Base-by-base conservation (phyloP, 371 early-diverging fungal genomes). In the Capillidium heterosporum region DNA sequence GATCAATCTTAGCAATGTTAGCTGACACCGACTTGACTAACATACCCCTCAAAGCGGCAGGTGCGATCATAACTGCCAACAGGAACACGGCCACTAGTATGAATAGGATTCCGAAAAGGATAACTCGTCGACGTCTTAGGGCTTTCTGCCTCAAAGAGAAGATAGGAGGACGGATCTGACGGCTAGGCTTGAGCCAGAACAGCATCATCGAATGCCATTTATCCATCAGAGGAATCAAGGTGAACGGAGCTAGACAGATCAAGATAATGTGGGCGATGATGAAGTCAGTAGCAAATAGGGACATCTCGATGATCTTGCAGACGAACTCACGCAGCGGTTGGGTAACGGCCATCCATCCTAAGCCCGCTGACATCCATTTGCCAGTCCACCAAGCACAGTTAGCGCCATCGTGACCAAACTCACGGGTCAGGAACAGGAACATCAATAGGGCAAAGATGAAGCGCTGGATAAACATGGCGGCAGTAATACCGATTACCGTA, bases 381-480 rank as follows among this genome's bases (percentile, higher is more conserved):
- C 91, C 91, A 4, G 86, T 84, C 91, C 89, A 91, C 89, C 89
- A 89, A 8, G 88, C 89, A 35, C 77, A 69, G 60, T 87, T 87
- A 23, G 84, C 70, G 60, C 80, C 84, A 63, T 84, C 85, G 62
- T 86, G 81, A 56, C 80, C 80, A 67, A 84, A 81, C 66, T 88
- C 89, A 32, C 89, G 76, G 32, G 89, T 81, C 48, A 90, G 65
- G 58, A 84, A 80, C 39, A 84, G 58, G 21, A 77, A 71, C 46
- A 80, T 79, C 57, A 88, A 57, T 1, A 82, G 48, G 41, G 79
- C 77, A 63, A 87, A 75, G 13, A 83, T 61, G 39, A 80, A 81
- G 1, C 83, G 77, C 59, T 85, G 87, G 17, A 86, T 70, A 48
- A 72, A 72, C 32, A 32, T 52, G 8, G 53, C 29, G n/a, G 53